Percentiles rank a stretch among this genome's conserved stretches.
Conservation (phyloP, 2,329 filamentous ascomycete species). For the Aspergillus viridinutans region DNA sequence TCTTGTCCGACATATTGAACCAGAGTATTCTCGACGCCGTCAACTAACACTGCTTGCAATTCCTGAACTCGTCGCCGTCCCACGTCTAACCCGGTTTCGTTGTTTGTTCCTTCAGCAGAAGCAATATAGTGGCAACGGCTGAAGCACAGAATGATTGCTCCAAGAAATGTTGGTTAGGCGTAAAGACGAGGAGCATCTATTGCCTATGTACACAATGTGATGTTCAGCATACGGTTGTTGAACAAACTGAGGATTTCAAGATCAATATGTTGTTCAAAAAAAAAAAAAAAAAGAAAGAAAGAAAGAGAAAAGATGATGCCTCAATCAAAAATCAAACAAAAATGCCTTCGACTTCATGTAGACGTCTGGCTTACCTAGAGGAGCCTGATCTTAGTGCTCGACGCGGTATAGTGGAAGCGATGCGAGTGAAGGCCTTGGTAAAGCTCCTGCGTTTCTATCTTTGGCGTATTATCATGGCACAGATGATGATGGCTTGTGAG, state of each 20-base stretch:
- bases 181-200: not conserved
- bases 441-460: not conserved
- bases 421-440: not conserved
- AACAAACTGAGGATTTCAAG: not conserved
- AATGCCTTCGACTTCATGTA: not conserved
- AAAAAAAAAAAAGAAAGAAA: no score
- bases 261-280: not conserved
- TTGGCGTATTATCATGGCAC: not conserved
- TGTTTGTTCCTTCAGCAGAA: not conserved
- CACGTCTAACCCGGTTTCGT: not conserved
- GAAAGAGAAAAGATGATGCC: not conserved
- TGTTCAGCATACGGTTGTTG: not conserved
- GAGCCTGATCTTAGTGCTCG: not conserved
- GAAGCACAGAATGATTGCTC: no score
- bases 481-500: not conserved
- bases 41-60: not conserved
- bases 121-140: no score
- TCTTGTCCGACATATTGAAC: conserved; percentile 11
- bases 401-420: not conserved
- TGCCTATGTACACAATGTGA: not conserved
- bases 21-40: not conserved
- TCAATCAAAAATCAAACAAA: not conserved
- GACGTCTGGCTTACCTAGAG: not conserved
- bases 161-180: no score
- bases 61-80: not conserved